These are phyloP conservation scores for Fraxinus platypoda DNA, from an alignment of 305 asterid species.

Conservation along the genomic window DNA sequence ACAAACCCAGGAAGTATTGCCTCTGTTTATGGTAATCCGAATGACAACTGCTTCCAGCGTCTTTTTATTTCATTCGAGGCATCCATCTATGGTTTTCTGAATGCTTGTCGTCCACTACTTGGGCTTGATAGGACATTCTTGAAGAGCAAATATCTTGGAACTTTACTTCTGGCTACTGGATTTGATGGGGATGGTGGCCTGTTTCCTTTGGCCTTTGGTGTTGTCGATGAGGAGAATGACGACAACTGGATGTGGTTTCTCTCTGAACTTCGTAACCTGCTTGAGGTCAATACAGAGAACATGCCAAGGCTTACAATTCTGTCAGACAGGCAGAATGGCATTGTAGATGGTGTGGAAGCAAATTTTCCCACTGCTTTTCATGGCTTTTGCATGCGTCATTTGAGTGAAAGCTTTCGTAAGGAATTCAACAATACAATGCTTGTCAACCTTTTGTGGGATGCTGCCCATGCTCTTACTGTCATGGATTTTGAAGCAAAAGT, in stretches of 20 bases:
- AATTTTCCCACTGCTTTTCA: constrained; percentile 96
- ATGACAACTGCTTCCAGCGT: constrained; percentile 81
- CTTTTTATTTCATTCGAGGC: constrained; percentile 91
- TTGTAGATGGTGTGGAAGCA: constrained; percentile 81
- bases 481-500: constrained; percentile 74
- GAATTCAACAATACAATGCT: constrained; percentile 87
- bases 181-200: constrained; percentile 95
- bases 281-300: constrained; percentile 88
- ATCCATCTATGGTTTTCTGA: constrained; percentile 78
- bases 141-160: constrained; percentile 89
- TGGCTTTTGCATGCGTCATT: constrained; percentile 92
- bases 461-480: constrained; percentile 80
- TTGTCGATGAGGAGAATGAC: constrained; percentile 90
- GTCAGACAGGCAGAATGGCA: constrained; percentile 86
- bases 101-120: constrained; percentile 95
- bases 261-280: constrained; percentile 85
- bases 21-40: constrained; percentile 64
- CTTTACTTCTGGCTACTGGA: constrained; percentile 88
- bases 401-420: constrained; percentile 85
- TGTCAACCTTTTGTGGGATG: constrained; percentile 86
- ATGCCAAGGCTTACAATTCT: constrained; percentile 95
- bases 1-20: constrained; percentile 95
- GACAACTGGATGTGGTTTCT: constrained; percentile 99
- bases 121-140: constrained; percentile 84
- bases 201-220: constrained; percentile 92